Evolutionary conservation across 768 basidiomycete species (phyloP), one percentile per base, ranked within the genome.

Genomic region (Grammothele lineata): DNA sequence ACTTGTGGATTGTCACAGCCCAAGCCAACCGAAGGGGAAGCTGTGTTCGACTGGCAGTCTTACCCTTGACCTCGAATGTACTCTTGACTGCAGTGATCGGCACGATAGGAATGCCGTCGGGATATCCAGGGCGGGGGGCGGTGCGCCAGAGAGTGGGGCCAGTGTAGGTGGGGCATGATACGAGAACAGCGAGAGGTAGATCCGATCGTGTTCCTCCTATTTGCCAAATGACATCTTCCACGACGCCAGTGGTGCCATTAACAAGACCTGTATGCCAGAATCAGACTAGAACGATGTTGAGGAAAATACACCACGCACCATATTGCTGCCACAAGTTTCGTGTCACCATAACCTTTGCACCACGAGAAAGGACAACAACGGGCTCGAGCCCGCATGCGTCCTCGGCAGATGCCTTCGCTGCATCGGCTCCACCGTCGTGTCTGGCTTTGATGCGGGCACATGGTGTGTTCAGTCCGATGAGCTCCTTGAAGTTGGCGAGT

Each of bases 101-200:
- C 5, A 58, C 48, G n/a, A 58, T 44, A 0, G 57, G 57, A 14
- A 50, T 37, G 12, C 54, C 57, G 5, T 48, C 21, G 1, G 50
- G 47, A 1, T 43, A 54, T 0, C 35, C 14, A 7, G 39, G 39
- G 11, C 19, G 5, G 17, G 39, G 39, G 10, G 10, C 19, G 17
- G 21, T 40, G 18, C 39, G 10, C 57, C 54, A 58, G 9, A 43
- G 49, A 0, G 57, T 58, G 3, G 57, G 57, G 3, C 57, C 57
- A 3, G 51, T 56, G 40, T 57, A 55, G 4, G 40, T 44, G 17
- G 32, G 33, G 34, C 46, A 49, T 6, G 50, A 46, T 5, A 58
- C 57, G 14, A 58, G 51, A 24, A 58, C 55, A 11, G 46, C 57
- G 3, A 56, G 35, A 3, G 55, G 55, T 1, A 56, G 41, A 21